phyloP scores from a whole-genome alignment of 2,329 filamentous ascomycete genomes.

The Aspergillus udagawae region DNA sequence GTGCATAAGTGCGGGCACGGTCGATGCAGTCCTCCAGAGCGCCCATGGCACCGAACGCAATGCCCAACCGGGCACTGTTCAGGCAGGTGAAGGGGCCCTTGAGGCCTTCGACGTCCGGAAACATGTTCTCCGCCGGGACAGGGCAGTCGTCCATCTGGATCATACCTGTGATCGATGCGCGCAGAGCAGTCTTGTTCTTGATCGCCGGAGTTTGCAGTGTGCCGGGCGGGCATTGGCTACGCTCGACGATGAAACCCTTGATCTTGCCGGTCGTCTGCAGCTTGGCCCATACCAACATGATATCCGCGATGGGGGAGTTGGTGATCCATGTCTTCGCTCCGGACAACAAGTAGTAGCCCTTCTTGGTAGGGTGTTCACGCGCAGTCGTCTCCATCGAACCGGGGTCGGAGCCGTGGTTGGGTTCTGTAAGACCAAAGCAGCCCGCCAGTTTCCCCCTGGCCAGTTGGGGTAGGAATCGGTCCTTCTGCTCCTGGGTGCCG shows the following conservation, averaged over 20 bases:
- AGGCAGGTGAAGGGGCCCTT: constrained; percentile 88
- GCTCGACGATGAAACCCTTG: constrained; percentile 84
- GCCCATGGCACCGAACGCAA: constrained; percentile 89
- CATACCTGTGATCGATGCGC: constrained; percentile 95
- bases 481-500: constrained; percentile 80
- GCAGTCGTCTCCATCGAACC: constrained; percentile 86
- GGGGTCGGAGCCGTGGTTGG: constrained; percentile 88
- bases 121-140: constrained; percentile 88
- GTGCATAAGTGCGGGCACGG: constrained; percentile 76
- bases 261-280: constrained; percentile 89
- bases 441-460: constrained; percentile 79
- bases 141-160: constrained; percentile 91
- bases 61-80: constrained; percentile 89
- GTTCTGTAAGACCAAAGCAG: constrained; percentile 86
- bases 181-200: constrained; percentile 91
- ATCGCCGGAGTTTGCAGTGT: constrained; percentile 88
- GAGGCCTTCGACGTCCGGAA: constrained; percentile 82
- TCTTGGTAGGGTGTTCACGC: constrained; percentile 78
- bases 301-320: constrained; percentile 83
- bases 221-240: constrained; percentile 76
- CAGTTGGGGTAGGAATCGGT: constrained; percentile 74
- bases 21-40: constrained; percentile 88
- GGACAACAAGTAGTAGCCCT: constrained; percentile 73
- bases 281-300: constrained; percentile 89
- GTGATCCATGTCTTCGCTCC: constrained; percentile 95